Evolutionary conservation across 495 filamentous ascomycete genomes (phyloP), one percentile per base, ranked within the genome.

Genomic region (Penicillium cataractarum): DNA sequence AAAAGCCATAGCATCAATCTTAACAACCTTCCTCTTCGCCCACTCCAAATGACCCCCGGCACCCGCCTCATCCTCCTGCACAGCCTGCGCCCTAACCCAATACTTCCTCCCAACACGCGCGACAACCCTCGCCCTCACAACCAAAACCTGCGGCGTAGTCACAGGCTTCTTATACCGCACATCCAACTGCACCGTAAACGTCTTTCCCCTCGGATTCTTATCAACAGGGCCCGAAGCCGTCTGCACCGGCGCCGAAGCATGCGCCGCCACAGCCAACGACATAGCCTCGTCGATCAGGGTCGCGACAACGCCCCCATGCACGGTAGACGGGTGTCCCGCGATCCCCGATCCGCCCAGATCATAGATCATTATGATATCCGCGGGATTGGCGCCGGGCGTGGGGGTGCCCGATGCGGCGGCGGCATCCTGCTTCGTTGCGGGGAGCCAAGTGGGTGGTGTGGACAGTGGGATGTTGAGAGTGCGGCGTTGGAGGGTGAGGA

Each of bases 241-340:
- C n/a, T 60, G 50, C 24, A 21, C 52, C 10, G 65, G 62, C 22
- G 57, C 57, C 24, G 62, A 65, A 1, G 68, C 58, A 68, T 80
- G 75, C 31, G 73, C 60, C 22, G 71, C 67, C 12, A 80, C 71
- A 31, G 74, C 72, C 21, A 76, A 55, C 6, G 71, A 78, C 77
- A 80, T 79, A 13, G 82, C 80, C 74, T 88, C 87, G 74, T 92
- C 91, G 63, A 92, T 86, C 31, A 92, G 66, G 1, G 89, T 91
- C 2, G 89, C 90, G 33, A 92, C 72, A 13, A 93, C 63, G 7
- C 79, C 79, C 0, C 79, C 79, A 60, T 82, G 79, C 26, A 70
- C 76, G 1, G 73, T 79, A 0, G 51, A 60, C 15, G 79, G 76
- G 58, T 80, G 77, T 0, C 79, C 79, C 29, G 71, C 72, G 0